Evolutionary conservation across 129 eudicot genomes (phyloP), one percentile per base, ranked within the genome.

Genomic region (Cynara cardunculus): DNA sequence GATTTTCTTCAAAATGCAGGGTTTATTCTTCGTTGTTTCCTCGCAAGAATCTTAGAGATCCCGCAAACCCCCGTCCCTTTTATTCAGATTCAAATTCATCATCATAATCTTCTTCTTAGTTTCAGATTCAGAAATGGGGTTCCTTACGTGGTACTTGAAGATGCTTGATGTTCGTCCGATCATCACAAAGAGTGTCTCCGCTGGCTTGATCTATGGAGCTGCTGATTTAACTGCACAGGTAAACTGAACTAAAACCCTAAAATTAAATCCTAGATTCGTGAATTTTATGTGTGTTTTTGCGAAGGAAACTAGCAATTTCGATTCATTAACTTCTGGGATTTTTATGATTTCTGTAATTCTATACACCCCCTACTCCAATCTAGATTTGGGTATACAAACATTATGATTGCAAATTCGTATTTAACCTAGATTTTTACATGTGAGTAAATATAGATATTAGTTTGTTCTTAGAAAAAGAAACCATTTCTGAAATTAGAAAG

Each of bases 141-240:
- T 85, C 25, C 81, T 91, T 34, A 9, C 72, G 0, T 91, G 96
- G 96, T 89, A 91, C 75, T 78, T 91, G 86, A 70, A 68, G 25
- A 84, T 89, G 93, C 87, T 91, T 62, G 90, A 91, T 61, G 14
- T 83, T 3, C 86, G 91, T 46, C 97, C 97, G 10, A 31, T 91
- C 31, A 14, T 72, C 49, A 91, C 97, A 3, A 91, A 91, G 82
- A 80, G 87, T 26, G 7, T 91, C 4, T 85, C 97, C 6, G 86
- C 91, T n/a, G 87, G 90, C 2, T 26, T 89, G 67, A 91, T 91
- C 86, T 87, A 85, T 56, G 88, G 66, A 18, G 88, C 85, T 75
- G 90, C 97, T 77, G 97, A 91, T 68, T 76, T 86, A 21, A 89
- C 97, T 49, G 74, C 91, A 25, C 97, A 91, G 91, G 97, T 89